Base-by-base conservation (phyloP, 2,329 filamentous ascomycete species). In the Fonsecaea nubica region DNA sequence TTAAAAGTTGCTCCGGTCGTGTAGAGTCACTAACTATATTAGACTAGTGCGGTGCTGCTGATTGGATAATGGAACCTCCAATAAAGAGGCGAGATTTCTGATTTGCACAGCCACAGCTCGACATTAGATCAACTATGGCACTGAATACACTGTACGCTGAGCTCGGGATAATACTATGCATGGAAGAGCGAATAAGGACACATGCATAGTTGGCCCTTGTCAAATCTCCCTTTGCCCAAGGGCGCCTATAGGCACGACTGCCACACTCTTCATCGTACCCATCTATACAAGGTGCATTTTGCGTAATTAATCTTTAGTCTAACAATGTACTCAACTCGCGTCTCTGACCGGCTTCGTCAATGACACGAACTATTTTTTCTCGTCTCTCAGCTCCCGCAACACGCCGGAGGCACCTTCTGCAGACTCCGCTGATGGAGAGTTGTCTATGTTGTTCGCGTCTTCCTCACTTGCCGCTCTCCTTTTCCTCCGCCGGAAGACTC, bases 1-100 rank as follows among this genome's bases (percentile, higher is more conserved):
- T 61, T 61, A 61, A 53, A 40, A 61, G 54, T 45, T 25, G 35
- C 12, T 38, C 9, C 35, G 13, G 35, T 3, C 12, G 35, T 9
- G 12, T 2, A 3, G 8, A 8, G 3, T 3, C 9, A 13, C 40
- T 42, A 42, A 42, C 40, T n/a, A 1, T 18, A n/a, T 42, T n/a
- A 18, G 40, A 42, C 13, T 42, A 42, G 15, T 3, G 13, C 1
- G 4, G 4, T 13, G 15, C 15, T n/a, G n/a, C 2, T n/a, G 13
- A n/a, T 42, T 42, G 40, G 40, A 42, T 42, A n/a, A 15, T 6
- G 4, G 1, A 42, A 13, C 40, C 40, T n/a, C 40, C 40, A 7
- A 4, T n/a, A 42, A 42, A 42, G 40, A 7, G 40, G 40, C 40
- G 15, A 42, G 13, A 18, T 42, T 2, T 4, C 40, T 7, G 38